These are phyloP conservation scores for Orbilia javanica DNA, from an alignment of 2,329 filamentous ascomycete genomes.

Conservation along the genomic window DNA sequence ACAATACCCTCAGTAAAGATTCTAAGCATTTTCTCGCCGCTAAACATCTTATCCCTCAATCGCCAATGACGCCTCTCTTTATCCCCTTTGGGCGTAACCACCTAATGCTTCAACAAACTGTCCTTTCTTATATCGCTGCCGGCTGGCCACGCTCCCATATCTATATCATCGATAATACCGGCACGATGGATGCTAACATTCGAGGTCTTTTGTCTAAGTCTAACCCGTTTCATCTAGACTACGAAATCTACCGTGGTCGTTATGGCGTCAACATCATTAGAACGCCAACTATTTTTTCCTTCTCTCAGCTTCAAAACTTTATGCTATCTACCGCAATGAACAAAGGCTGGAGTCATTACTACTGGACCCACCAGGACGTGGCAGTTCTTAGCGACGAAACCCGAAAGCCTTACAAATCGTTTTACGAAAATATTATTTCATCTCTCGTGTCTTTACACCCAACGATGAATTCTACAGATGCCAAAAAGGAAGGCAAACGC, in stretches of 20 bases:
- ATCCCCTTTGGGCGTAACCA: conserved; percentile 73
- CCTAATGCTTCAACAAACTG: conserved; percentile 71
- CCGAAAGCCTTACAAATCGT: conserved; percentile 61
- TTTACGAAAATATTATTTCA: conserved; percentile 63
- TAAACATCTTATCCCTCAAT: conserved; percentile 11
- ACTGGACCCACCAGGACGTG: conserved; percentile 73
- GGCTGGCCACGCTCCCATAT: conserved; percentile 73
- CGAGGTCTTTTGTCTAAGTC: conserved; percentile 68
- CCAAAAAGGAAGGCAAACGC: conserved; percentile 60
- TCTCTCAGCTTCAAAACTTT: conserved; percentile 72
- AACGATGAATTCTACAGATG: not conserved
- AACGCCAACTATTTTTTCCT: conserved; percentile 70
- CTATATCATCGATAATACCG: conserved; percentile 73
- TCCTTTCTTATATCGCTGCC: conserved; percentile 72
- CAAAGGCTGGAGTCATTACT: conserved; percentile 69
- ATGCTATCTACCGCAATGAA: conserved; percentile 68
- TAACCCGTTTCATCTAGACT: conserved; percentile 72
- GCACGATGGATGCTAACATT: conserved; percentile 71
- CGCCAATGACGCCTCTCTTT: conserved; percentile 68
- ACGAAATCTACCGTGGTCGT: conserved; percentile 67
- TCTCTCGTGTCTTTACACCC: conserved; percentile 26
- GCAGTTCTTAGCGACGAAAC: conserved; percentile 67
- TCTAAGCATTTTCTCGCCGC: not conserved
- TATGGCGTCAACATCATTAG: conserved; percentile 70
- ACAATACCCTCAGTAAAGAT: conserved; percentile 18